phyloP scores from a whole-genome alignment of 257 asterid species.

The Solanum sitiens region DNA sequence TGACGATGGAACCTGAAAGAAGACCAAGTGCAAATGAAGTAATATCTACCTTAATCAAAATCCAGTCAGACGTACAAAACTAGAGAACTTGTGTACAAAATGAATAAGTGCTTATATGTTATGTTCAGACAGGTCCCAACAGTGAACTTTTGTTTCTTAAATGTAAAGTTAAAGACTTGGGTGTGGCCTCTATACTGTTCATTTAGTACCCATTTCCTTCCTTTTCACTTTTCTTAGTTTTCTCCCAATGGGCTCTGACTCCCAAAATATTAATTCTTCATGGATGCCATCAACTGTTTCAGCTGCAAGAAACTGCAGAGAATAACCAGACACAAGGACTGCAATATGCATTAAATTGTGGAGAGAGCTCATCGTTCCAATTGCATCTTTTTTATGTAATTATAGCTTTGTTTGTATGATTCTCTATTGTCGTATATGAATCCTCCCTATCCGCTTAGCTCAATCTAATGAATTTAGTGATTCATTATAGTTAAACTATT shows the following conservation, averaged over 20 bases:
- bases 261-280: background rate
- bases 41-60: conserved; percentile 34
- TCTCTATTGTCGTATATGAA: background rate
- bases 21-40: conserved; percentile 46
- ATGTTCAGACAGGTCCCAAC: background rate
- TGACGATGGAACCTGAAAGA: conserved; percentile 28
- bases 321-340: background rate
- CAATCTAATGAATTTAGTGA: background rate
- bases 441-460: background rate
- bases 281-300: background rate
- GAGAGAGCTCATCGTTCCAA: background rate
- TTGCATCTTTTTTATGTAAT: background rate
- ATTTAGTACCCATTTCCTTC: background rate
- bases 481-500: background rate
- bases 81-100: conserved; percentile 12
- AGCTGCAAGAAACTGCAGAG: background rate
- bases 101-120: background rate
- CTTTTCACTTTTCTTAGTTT: background rate
- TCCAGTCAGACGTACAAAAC: conserved; percentile 38
- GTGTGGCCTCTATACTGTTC: background rate
- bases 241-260: background rate
- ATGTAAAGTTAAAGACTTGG: background rate
- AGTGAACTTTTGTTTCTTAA: background rate
- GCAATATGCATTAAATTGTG: background rate
- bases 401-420: background rate